Base-by-base conservation (phyloP, 345 rosid species). In the Sonneratia alba region DNA sequence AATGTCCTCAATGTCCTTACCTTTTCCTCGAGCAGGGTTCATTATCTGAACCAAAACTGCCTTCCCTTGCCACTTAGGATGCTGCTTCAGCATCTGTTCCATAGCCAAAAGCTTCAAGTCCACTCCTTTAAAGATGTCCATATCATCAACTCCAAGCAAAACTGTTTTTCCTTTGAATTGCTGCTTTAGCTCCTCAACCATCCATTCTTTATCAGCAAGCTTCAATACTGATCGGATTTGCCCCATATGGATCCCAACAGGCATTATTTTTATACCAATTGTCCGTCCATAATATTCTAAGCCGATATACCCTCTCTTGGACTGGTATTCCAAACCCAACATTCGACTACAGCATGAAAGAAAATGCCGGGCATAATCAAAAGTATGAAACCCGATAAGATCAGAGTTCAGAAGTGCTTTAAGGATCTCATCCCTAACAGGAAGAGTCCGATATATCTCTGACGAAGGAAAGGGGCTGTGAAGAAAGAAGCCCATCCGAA, bases 291-390 rank as follows among this genome's bases (percentile, higher is more conserved):
- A 87, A 73, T 89, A 89, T 57, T 89, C 94, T 80, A 89, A 69
- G 7, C 94, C 90, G 37, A 89, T 89, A 73, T 89, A 89, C 66
- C 91, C 94, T 74, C 94, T 79, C 79, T 87, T 85, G 13, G 94
- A 89, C 77, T 89, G 90, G 79, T 89, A 87, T 68, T 87, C 91
- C 77, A 89, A 70, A 66, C 91, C 91, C 70, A 89, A 67, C 87
- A 89, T 89, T 43, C 91, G 82, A 69, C 94, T 87, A 73, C 94
- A 89, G 64, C 91, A 89, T 38, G 94, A 89, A 56, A 89, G 82
- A 79, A 89, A 89, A 84, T 89, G 94, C 22, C 98, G 83, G n/a
- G 98, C 98, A 80, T 94, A 94, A 79, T 94, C 98, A 56, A 90
- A 94, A 12, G 98, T 87, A 75, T 89, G 94, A 76, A 89, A 89